Evolutionary conservation across 495 filamentous ascomycete genomes (phyloP), one percentile per base, ranked within the genome.

Genomic region (Jackrogersella minutella): DNA sequence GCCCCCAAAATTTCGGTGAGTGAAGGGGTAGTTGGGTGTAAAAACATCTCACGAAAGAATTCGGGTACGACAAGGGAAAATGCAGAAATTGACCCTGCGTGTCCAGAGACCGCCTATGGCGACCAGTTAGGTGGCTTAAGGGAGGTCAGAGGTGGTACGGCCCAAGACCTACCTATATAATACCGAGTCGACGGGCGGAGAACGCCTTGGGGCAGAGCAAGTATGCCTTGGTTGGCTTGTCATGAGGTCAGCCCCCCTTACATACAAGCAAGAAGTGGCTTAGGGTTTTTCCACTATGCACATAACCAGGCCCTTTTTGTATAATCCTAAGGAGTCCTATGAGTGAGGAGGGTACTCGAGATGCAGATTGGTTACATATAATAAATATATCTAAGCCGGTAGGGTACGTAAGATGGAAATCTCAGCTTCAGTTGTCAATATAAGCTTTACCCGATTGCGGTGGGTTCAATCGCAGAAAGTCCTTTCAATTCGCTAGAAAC

Each of bases 1-100:
- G 51, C 51, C 33, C 51, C 51, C 33, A n/a, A n/a, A n/a, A 54
- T 30, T 30, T 30, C 26, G n/a, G n/a, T n/a, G n/a, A n/a, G n/a
- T n/a, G n/a, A n/a, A n/a, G n/a, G n/a, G n/a, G n/a, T n/a, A n/a
- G n/a, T n/a, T n/a, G n/a, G n/a, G n/a, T n/a, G n/a, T n/a, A n/a
- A n/a, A n/a, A n/a, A n/a, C 26, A 7, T 30, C 26, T 30, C 14
- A 24, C 3, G 22, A 53, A 37, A 37, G 30, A 17, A 37, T 22
- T 16, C 6, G 33, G 3, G n/a, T n/a, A n/a, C n/a, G n/a, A n/a
- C n/a, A 14, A 36, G 16, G 16, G 14, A 40, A 54, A 40, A 17
- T n/a, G n/a, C n/a, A n/a, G n/a, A n/a, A n/a, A n/a, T n/a, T n/a
- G n/a, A n/a, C n/a, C n/a, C n/a, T n/a, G n/a, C n/a, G n/a, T n/a